phyloP scores from a whole-genome alignment of 805 yeast species.

The Monosporozyma servazzii region DNA sequence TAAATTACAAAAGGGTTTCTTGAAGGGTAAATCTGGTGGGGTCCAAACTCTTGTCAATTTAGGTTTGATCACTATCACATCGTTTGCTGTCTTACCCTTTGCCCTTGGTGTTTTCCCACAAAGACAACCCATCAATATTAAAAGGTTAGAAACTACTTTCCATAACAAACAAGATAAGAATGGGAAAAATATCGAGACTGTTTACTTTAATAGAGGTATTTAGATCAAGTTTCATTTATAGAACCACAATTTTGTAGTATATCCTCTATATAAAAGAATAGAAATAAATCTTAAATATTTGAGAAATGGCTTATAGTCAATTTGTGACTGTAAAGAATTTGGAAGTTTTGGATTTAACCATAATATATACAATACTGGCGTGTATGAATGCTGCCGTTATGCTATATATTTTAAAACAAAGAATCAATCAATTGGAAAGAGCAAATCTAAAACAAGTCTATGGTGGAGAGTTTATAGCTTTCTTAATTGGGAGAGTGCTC shows the following conservation, averaged over 20 bases:
- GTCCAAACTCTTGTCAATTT: slow-evolving; percentile 66
- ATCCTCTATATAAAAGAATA: neutral
- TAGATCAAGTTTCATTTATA: neutral
- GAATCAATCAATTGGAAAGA: too few relatives aligned
- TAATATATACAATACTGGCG: too few relatives aligned
- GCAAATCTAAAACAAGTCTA: too few relatives aligned
- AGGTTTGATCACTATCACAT: slow-evolving; percentile 76
- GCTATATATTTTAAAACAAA: too few relatives aligned
- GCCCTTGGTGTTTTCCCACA: slow-evolving; percentile 96
- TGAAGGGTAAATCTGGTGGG: slow-evolving; percentile 58
- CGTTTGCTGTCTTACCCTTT: slow-evolving; percentile 84
- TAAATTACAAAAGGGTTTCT: slow-evolving; percentile 58
- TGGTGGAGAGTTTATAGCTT: too few relatives aligned
- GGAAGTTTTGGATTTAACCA: too few relatives aligned
- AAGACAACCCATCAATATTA: slow-evolving; percentile 52
- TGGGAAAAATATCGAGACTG: slow-evolving; percentile 48
- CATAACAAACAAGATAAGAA: slow-evolving; percentile 48
- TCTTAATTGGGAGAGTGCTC: too few relatives aligned
- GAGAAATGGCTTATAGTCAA: neutral
- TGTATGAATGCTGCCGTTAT: too few relatives aligned
- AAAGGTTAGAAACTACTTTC: slow-evolving; percentile 56
- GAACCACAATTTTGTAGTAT: neutral
- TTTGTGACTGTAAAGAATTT: too few relatives aligned
- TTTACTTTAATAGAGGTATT: slow-evolving; percentile 91
- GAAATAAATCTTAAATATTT: neutral